phyloP scores from a whole-genome alignment of 192 early-diverging fungal species.

The Coemansia biformis region DNA sequence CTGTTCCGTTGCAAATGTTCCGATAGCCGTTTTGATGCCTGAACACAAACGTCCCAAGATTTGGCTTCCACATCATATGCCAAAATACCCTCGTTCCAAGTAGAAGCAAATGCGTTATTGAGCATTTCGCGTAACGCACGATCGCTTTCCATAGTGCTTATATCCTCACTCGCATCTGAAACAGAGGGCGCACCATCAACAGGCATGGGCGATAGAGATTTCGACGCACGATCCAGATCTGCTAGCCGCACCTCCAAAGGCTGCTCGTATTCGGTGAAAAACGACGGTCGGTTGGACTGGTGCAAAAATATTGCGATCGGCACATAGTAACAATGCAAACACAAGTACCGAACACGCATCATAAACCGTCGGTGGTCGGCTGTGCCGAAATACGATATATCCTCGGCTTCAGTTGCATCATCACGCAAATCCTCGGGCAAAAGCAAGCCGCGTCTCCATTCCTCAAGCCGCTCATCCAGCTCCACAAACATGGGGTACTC shows the following conservation, averaged over 20 bases:
- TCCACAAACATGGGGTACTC: slow-evolving; percentile 40
- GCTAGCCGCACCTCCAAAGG: slow-evolving; percentile 19
- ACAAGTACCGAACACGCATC: slow-evolving; percentile 52
- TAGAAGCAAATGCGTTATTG: slow-evolving; percentile 34
- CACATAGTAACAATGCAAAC: slow-evolving; percentile 50
- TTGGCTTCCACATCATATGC: slow-evolving; percentile 37
- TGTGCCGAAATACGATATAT: slow-evolving; percentile 46
- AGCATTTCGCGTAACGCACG: slow-evolving; percentile 42
- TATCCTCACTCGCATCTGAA: slow-evolving; percentile 16
- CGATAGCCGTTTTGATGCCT: slow-evolving; percentile 28
- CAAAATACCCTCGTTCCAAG: slow-evolving; percentile 46
- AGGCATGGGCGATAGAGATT: no score
- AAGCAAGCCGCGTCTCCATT: slow-evolving; percentile 36
- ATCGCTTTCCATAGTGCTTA: slow-evolving; percentile 20
- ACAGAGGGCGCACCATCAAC: no score
- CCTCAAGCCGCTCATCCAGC: slow-evolving; percentile 36
- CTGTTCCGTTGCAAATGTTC: slow-evolving; percentile 42
- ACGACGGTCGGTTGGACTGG: slow-evolving; percentile 47
- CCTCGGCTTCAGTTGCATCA: slow-evolving; percentile 32
- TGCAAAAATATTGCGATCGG: slow-evolving; percentile 45
- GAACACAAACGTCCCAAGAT: slow-evolving; percentile 33
- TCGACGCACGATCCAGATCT: no score
- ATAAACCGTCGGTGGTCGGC: slow-evolving; percentile 51
- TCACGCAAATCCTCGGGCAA: slow-evolving; percentile 48
- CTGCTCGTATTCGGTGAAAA: slow-evolving; percentile 51